Percentiles rank a stretch among this genome's conserved stretches.
These are phyloP conservation scores for Penicillium atrosanguineum DNA, from an alignment of 495 filamentous ascomycete species.

Conservation along the genomic window DNA sequence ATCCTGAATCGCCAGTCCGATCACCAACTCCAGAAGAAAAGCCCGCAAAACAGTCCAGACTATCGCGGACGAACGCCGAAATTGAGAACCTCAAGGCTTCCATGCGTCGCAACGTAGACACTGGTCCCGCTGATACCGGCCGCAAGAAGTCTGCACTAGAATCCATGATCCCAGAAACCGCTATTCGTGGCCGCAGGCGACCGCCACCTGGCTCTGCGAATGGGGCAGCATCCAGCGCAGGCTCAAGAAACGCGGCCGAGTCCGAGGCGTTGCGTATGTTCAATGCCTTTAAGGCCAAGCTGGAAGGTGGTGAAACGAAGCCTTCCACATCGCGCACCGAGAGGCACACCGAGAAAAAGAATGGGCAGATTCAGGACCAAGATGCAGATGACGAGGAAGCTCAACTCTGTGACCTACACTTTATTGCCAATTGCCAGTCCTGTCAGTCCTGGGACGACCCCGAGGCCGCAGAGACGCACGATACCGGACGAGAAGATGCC, in stretches of 20 bases:
- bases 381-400: conserved; percentile 64
- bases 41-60: conserved; percentile 52
- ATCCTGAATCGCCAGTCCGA: conserved; percentile 48
- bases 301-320: conserved; percentile 59
- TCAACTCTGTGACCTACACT: conserved; percentile 82
- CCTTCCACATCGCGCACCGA: not conserved
- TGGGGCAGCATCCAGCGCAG: conserved; percentile 14
- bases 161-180: conserved; percentile 77
- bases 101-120: conserved; percentile 75
- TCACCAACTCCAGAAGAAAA: conserved; percentile 48
- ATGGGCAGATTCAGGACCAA: conserved; percentile 18
- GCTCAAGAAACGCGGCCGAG: conserved; percentile 50
- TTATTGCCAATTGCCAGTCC: conserved; percentile 89
- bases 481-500: conserved; percentile 28
- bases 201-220: conserved; percentile 52
- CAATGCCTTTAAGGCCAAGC: conserved; percentile 73
- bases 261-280: conserved; percentile 62
- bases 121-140: conserved; percentile 51
- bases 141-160: conserved; percentile 70
- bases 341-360: not conserved
- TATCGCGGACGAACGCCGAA: conserved; percentile 83
- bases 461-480: conserved; percentile 2
- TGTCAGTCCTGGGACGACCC: conserved; percentile 69
- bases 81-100: conserved; percentile 89
- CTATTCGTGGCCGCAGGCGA: conserved; percentile 77